Evolutionary conservation across 345 rosid genomes (phyloP).

Genomic region (Nephelium lappaceum): DNA sequence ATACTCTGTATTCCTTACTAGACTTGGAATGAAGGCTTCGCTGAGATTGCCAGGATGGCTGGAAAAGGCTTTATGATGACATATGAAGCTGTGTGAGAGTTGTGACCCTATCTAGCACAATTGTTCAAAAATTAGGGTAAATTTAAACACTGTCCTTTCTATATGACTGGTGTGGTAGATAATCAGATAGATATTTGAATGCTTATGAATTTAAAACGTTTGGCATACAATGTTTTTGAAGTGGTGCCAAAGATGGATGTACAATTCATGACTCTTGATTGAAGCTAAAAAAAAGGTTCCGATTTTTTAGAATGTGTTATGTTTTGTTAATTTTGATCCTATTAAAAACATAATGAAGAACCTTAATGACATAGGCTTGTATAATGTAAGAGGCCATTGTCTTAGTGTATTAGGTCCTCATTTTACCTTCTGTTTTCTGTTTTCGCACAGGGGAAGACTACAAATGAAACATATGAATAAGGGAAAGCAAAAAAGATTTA

Average conservation of each 20-base stretch:
- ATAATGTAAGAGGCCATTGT: background rate
- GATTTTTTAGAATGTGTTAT: background rate
- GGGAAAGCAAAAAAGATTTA: background rate
- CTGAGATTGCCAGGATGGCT: slow-evolving; percentile 82
- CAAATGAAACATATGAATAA: background rate
- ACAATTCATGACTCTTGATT: background rate
- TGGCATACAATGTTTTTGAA: background rate
- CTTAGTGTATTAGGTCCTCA: background rate
- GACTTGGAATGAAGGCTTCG: slow-evolving; percentile 78
- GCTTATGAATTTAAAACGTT: background rate
- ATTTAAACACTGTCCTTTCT: background rate
- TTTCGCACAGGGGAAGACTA: background rate
- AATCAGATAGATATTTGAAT: background rate
- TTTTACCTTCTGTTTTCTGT: background rate
- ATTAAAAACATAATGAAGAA: background rate
- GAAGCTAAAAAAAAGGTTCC: background rate
- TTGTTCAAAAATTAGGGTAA: background rate
- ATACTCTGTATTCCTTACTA: slow-evolving; percentile 70
- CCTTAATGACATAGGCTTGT: background rate
- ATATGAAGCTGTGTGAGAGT: background rate
- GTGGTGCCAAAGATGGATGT: background rate
- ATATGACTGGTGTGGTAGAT: background rate
- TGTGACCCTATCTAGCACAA: background rate
- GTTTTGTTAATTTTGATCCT: slow-evolving; percentile 1
- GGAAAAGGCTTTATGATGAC: slow-evolving; percentile 61